Conservation (phyloP, 495 filamentous ascomycete species). For the Neurospora discreta region DNA sequence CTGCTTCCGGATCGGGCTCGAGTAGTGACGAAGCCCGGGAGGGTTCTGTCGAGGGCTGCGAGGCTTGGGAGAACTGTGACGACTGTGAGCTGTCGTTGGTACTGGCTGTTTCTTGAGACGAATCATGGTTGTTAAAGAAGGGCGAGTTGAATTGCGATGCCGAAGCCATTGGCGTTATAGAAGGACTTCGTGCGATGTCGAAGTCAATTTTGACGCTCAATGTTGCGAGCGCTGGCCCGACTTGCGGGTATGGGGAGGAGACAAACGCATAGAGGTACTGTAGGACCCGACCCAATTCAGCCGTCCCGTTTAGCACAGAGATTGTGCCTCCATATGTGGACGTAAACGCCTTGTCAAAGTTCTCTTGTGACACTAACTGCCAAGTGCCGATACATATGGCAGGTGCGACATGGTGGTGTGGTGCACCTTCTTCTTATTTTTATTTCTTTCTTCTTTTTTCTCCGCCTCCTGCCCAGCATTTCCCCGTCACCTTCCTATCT, state of each 20-base stretch:
- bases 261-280: background rate
- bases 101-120: background rate
- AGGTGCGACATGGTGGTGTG: background rate
- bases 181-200: background rate
- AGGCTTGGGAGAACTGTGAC: background rate
- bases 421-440: background rate
- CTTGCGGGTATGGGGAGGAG: background rate
- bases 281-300: background rate
- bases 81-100: background rate
- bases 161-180: background rate
- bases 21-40: background rate
- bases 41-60: background rate
- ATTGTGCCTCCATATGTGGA: background rate
- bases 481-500: background rate
- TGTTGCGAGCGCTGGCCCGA: background rate
- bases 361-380: background rate
- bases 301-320: background rate
- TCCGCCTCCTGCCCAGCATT: background rate
- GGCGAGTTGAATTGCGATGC: background rate
- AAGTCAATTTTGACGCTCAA: background rate
- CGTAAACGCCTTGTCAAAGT: no score
- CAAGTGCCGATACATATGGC: background rate
- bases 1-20: background rate
- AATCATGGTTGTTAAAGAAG: background rate
- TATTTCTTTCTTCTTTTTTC: no score